These are phyloP conservation scores for Torrubiellomyces zombiae DNA, from an alignment of 2,329 filamentous ascomycete species.

Conservation along the genomic window DNA sequence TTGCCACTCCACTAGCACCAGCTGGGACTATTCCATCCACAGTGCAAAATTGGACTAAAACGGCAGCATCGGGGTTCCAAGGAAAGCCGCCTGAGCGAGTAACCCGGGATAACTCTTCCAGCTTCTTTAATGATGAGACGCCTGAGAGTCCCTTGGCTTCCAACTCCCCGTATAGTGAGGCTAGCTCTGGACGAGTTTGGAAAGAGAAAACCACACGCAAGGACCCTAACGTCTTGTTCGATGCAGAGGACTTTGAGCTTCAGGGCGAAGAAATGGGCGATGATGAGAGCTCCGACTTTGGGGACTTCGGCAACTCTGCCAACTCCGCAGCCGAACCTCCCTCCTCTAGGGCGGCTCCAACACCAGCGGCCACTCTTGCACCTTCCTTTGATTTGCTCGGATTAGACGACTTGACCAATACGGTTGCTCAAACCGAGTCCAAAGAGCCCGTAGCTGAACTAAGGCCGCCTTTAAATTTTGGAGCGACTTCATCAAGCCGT, in stretches of 20 bases:
- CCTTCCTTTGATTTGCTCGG: slow-evolving; percentile 24
- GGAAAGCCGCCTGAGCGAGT: too few species aligned
- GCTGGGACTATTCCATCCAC: too few species aligned
- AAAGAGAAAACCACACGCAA: slow-evolving; percentile 10
- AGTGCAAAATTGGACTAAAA: slow-evolving; percentile 1
- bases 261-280: slow-evolving; percentile 21
- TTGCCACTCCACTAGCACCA: slow-evolving; percentile 31
- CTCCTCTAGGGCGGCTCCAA: slow-evolving; percentile 3
- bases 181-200: slow-evolving; percentile 7
- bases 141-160: slow-evolving; percentile 5
- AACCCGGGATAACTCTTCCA: background rate
- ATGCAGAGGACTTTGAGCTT: slow-evolving; percentile 39
- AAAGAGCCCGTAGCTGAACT: slow-evolving; percentile 16
- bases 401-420: too few species aligned
- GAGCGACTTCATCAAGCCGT: slow-evolving; percentile 14
- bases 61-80: background rate
- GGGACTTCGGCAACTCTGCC: slow-evolving; percentile 47
- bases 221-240: slow-evolving; percentile 46
- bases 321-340: slow-evolving; percentile 19
- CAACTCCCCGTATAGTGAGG: slow-evolving; percentile 4
- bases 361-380: slow-evolving; percentile 7
- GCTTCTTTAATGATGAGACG: background rate
- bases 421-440: too few species aligned
- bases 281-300: slow-evolving; percentile 33
- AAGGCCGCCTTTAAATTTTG: slow-evolving; percentile 13